These are phyloP conservation scores for Prunus padus DNA, from an alignment of 306 rosid species.

Conservation along the genomic window DNA sequence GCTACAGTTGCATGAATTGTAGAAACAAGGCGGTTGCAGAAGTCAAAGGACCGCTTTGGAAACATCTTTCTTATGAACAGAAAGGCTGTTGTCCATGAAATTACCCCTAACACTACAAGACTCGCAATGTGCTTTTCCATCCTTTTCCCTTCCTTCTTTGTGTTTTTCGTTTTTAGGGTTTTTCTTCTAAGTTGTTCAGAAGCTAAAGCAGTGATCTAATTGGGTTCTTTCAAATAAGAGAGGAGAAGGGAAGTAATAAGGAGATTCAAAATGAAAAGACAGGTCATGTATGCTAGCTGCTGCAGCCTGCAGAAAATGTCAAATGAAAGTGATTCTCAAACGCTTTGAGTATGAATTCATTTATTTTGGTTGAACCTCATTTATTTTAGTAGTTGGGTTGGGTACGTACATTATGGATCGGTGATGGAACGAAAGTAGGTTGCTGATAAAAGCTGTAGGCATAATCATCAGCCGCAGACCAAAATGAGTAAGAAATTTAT, in stretches of 20 bases:
- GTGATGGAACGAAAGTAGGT: not conserved
- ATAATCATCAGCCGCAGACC: not conserved
- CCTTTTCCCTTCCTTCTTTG: conserved; percentile 37
- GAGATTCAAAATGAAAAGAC: not conserved
- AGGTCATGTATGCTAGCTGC: too few species aligned
- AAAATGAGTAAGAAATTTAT: not conserved
- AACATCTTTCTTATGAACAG: conserved; percentile 39
- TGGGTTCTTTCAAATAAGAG: not conserved
- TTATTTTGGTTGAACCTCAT: conserved; percentile 9
- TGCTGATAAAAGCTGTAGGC: not conserved
- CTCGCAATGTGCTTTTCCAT: conserved; percentile 25
- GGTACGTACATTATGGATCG: not conserved
- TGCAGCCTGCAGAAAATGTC: not conserved
- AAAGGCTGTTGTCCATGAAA: conserved; percentile 70
- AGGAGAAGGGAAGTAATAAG: not conserved
- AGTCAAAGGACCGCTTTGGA: conserved; percentile 54
- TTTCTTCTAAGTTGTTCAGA: too few species aligned
- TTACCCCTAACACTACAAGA: conserved; percentile 47
- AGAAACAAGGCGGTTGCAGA: conserved; percentile 69
- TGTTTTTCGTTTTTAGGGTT: not conserved
- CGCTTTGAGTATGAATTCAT: not conserved
- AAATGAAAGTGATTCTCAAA: not conserved
- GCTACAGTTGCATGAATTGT: conserved; percentile 64
- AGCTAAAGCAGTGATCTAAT: too few species aligned
- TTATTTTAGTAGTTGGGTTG: conserved; percentile 4